Evolutionary conservation across 2,329 filamentous ascomycete genomes (phyloP), one percentile per base, ranked within the genome.

Genomic region (Zasmidium angulare): DNA sequence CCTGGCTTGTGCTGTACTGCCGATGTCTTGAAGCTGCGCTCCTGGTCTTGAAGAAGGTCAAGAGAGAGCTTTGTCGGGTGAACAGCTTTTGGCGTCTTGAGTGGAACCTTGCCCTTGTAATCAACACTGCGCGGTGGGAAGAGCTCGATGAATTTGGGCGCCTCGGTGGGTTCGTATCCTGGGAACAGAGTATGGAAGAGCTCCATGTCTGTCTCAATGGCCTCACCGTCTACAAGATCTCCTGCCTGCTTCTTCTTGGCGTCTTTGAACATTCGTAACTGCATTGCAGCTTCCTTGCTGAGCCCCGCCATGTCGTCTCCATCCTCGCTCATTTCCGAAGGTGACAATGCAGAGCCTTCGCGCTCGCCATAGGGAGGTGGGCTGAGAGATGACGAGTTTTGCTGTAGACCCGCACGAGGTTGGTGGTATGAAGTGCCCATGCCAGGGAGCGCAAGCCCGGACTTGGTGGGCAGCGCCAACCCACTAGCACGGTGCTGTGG

Each of bases 31-130:
- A 98, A 99, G 23, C 84, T 81, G 67, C 92, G 91, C 74, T 96
- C 91, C 66, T 96, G 90, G 68, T 98, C 95, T 50, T 85, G 83
- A 2, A 90, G 89, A 31, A 98, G 79, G 62, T 99, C 95, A 14
- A 99, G 81, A 62, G 86, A 92, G 58, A 96, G 82, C 75, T 99
- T 99, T 20, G 89, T 93, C 0, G 92, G 91, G 3, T 92, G 84
- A 2, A 98, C 82, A 17, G 90, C 82, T 75, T 93, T 95, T 0
- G 92, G 90, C 46, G 87, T 87, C 75, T 92, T 96, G 1, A 82
- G 65, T 0, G 93, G 91, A 43, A 86, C 85, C 75, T 96, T 95
- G 58, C 89, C 88, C 62, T 89, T 83, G 75, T 90, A 93, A 56
- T 86, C 82, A 1, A 91, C 89, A 66, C 87, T 87, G 73, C 93